These are phyloP conservation scores for Termitomyces bulborhizus DNA, from an alignment of 768 basidiomycete species.

Conservation along the genomic window DNA sequence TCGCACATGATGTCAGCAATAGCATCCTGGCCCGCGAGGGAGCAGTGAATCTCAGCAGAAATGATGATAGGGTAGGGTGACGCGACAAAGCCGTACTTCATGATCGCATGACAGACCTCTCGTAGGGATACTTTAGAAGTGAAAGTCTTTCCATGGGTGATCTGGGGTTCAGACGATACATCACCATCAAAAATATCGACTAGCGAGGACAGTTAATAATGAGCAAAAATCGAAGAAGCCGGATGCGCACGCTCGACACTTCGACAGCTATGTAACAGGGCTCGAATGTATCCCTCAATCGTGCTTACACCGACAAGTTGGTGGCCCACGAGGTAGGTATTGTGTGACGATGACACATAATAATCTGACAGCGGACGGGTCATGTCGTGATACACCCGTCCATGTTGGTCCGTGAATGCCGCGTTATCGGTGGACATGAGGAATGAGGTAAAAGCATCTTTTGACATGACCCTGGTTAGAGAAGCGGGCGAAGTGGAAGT, in stretches of 20 bases:
- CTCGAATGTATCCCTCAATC: slow-evolving; percentile 91
- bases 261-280: slow-evolving; percentile 82
- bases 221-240: neutral
- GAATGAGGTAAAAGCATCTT: slow-evolving; percentile 72
- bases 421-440: slow-evolving; percentile 78
- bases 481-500: slow-evolving; percentile 1
- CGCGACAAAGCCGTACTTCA: slow-evolving; percentile 88
- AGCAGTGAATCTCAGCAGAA: slow-evolving; percentile 94
- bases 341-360: slow-evolving; percentile 85
- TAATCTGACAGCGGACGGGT: slow-evolving; percentile 84
- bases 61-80: slow-evolving; percentile 96
- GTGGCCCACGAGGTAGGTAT: slow-evolving; percentile 83
- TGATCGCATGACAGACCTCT: slow-evolving; percentile 80
- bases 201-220: slow-evolving; percentile 24
- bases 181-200: slow-evolving; percentile 94
- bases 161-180: slow-evolving; percentile 54
- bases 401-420: slow-evolving; percentile 37
- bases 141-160: slow-evolving; percentile 92
- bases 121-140: slow-evolving; percentile 82
- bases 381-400: slow-evolving; percentile 73
- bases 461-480: slow-evolving; percentile 31
- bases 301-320: slow-evolving; percentile 87
- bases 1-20: slow-evolving; percentile 41
- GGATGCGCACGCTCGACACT: slow-evolving; percentile 78
- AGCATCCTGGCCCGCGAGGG: slow-evolving; percentile 47